phyloP scores from a whole-genome alignment of 306 rosid genomes.

The Arachis stenosperma region DNA sequence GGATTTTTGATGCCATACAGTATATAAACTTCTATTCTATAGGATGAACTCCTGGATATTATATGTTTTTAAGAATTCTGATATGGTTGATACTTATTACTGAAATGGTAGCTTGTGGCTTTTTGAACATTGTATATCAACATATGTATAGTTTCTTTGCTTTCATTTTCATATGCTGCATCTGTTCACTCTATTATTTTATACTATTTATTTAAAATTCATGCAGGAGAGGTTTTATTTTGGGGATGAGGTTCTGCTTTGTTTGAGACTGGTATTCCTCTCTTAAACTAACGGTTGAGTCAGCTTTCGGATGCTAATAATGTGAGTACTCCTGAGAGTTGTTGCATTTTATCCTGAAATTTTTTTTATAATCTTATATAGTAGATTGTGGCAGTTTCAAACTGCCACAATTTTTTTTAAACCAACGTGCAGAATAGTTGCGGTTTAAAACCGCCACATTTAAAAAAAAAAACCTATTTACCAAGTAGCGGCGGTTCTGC shows the following conservation, averaged over 20 bases:
- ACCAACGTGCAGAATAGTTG: too few relatives aligned
- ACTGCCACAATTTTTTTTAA: too few relatives aligned
- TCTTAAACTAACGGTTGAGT: conserved; percentile 77
- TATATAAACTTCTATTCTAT: too few relatives aligned
- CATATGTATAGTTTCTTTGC: not conserved
- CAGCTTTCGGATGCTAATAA: conserved; percentile 82
- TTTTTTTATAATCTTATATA: too few relatives aligned
- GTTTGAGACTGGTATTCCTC: conserved; percentile 97
- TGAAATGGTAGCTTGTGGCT: not conserved
- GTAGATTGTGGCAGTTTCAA: too few relatives aligned
- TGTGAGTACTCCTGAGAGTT: conserved; percentile 46
- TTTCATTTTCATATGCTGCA: conserved; percentile 1
- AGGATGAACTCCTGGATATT: too few relatives aligned
- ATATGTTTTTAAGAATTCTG: too few relatives aligned
- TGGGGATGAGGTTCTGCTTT: conserved; percentile 91
- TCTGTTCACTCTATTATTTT: not conserved
- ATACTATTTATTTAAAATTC: not conserved
- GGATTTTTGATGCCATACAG: not conserved
- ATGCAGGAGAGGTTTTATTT: conserved; percentile 94
- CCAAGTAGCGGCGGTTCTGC: too few relatives aligned
- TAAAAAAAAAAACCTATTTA: too few relatives aligned
- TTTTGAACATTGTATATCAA: conserved; percentile 7
- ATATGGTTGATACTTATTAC: not conserved
- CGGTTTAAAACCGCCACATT: too few relatives aligned
- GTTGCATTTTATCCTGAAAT: not conserved